Evolutionary conservation across 2,329 filamentous ascomycete genomes (phyloP), one percentile per base, ranked within the genome.

Genomic region (Ilyonectria mors-panacis): DNA sequence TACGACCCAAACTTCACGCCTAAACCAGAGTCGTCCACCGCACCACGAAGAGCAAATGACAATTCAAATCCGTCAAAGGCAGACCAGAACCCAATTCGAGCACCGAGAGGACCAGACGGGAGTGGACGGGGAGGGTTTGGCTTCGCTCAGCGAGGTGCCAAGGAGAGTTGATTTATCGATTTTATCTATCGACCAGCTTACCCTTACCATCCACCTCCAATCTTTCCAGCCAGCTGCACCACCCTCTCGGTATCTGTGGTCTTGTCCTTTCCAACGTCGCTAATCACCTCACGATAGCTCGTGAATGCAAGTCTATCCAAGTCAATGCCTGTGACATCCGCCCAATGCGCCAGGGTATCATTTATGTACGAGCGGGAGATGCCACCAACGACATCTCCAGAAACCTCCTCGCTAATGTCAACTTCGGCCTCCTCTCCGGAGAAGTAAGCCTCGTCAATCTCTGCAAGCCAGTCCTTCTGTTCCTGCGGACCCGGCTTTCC

Each of bases 371-470:
- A 85, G 69, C 87, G 87, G 70, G 91, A 92, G 78, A 95, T 90
- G 59, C 91, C 91, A 75, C 89, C 88, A 42, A 93, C 83, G 71
- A 85, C 75, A 75, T 86, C 83, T 51, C 73, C 72, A 66, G 71
- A 72, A 54, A 78, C 77, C 59, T 65, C 60, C 59, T 73, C 70
- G 66, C 69, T 70, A 58, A 73, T 70, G 50, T 75, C 78, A 28
- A 65, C 69, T 47, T 85, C 85, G 17, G 80, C 78, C 50, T 92
- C 90, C 6, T 91, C 91, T 35, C 85, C 90, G 7, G 94, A 97
- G 76, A 93, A 97, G 80, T 97, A 97, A 6, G 94, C 94, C 82
- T 97, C 94, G 71, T 97, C 94, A 12, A 97, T 92, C 70, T 90
- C 87, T 12, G 89, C 88, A 70, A 97, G 81, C 94, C 94, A 98